Evolutionary conservation across 345 rosid species (phyloP).

Genomic region (Euphorbia tirucalli): DNA sequence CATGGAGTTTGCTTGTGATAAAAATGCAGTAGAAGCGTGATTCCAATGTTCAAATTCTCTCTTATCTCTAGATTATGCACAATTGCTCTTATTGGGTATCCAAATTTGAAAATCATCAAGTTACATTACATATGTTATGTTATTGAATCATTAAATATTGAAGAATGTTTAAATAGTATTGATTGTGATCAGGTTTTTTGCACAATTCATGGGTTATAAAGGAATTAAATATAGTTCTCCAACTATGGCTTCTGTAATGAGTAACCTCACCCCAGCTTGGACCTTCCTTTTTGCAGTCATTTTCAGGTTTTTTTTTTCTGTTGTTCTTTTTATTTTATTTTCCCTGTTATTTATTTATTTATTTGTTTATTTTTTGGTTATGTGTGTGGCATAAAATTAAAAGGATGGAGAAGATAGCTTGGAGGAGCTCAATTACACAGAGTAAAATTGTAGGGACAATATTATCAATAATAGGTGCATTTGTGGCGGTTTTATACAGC

Average conservation of each 20-base stretch:
- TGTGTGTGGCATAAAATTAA: too few relatives aligned
- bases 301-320: slow-evolving; percentile 20
- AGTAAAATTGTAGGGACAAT: slow-evolving; percentile 30
- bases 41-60: neutral
- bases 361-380: too few relatives aligned
- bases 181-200: slow-evolving; percentile 26
- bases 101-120: too few relatives aligned
- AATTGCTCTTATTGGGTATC: neutral
- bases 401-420: slow-evolving; percentile 39
- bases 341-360: neutral
- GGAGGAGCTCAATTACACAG: slow-evolving; percentile 21
- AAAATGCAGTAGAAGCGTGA: neutral
- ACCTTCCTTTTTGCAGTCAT: slow-evolving; percentile 32
- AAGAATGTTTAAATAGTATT: too few relatives aligned
- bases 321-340: neutral
- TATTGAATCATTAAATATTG: neutral
- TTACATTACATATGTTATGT: too few relatives aligned
- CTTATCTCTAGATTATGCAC: neutral
- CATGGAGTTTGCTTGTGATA: neutral
- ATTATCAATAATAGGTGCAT: slow-evolving; percentile 34
- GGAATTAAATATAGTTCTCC: slow-evolving; percentile 42
- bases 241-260: slow-evolving; percentile 48
- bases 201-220: slow-evolving; percentile 23
- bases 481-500: slow-evolving; percentile 26
- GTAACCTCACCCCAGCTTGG: slow-evolving; percentile 46